Percentiles rank a stretch among this genome's conserved stretches.
phyloP scores from a whole-genome alignment of 257 asterid species.

The Ballota nigra region DNA sequence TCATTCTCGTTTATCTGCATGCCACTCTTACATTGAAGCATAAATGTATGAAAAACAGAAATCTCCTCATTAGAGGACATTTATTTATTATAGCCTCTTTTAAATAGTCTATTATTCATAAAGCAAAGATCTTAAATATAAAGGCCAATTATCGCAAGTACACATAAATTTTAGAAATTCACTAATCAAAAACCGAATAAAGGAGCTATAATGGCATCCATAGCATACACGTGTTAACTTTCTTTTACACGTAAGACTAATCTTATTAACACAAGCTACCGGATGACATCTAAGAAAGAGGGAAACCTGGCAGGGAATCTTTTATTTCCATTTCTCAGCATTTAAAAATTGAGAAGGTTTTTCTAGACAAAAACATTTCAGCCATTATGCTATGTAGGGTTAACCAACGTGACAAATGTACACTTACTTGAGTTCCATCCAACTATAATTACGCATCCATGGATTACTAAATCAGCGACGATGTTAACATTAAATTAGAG shows the following conservation, averaged over 20 bases:
- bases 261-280: neutral
- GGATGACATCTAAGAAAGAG: neutral
- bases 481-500: too few species aligned
- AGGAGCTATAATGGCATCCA: neutral
- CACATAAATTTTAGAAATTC: neutral
- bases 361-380: neutral
- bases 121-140: too few species aligned
- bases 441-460: neutral
- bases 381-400: neutral
- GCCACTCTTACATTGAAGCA: slow-evolving; percentile 1
- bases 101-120: too few species aligned
- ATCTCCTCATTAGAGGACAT: too few species aligned
- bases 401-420: neutral
- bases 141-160: neutral
- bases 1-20: neutral
- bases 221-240: neutral
- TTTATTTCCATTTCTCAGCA: neutral
- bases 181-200: neutral
- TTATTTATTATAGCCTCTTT: too few species aligned
- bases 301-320: neutral
- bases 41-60: too few species aligned
- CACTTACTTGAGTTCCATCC: slow-evolving; percentile 12
- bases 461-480: neutral
- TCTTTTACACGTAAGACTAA: neutral
- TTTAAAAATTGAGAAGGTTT: neutral